Conservation (phyloP, 495 filamentous ascomycete species). For the Penicillium nucicola region DNA sequence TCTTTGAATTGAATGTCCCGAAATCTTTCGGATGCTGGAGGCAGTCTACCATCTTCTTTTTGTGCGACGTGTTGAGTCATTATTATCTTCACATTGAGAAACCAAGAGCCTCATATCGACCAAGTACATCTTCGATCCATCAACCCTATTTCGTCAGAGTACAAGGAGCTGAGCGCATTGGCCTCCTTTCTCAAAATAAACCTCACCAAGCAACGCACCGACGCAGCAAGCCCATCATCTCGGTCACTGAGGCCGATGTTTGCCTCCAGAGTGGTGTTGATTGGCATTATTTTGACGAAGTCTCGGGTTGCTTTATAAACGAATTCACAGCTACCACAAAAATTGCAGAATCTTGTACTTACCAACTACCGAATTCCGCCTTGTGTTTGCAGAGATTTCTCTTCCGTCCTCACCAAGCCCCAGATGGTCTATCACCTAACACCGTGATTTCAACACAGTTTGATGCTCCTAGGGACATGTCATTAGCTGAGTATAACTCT, state of each 20-base stretch:
- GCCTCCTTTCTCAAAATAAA: slow-evolving; percentile 28
- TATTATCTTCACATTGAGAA: too few relatives aligned
- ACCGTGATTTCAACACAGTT: slow-evolving; percentile 45
- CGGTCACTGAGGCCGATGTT: slow-evolving; percentile 25
- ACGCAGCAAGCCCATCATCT: slow-evolving; percentile 7
- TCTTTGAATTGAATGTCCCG: slow-evolving; percentile 58
- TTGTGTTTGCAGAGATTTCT: slow-evolving; percentile 40
- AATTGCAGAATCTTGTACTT: slow-evolving; percentile 34
- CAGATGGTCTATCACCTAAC: slow-evolving; percentile 26
- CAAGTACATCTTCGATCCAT: slow-evolving; percentile 13
- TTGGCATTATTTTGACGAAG: slow-evolving; percentile 26
- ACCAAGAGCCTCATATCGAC: slow-evolving; percentile 12
- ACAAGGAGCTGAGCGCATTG: slow-evolving; percentile 4
- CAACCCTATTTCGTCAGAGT: neutral
- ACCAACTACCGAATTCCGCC: slow-evolving; percentile 26
- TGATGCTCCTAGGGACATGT: slow-evolving; percentile 36
- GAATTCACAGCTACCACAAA: slow-evolving; percentile 18
- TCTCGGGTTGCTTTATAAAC: slow-evolving; percentile 27
- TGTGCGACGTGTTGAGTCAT: slow-evolving; percentile 24
- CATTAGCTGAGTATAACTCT: slow-evolving; percentile 49
- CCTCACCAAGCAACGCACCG: slow-evolving; percentile 26
- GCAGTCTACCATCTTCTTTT: slow-evolving; percentile 40
- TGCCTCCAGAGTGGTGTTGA: slow-evolving; percentile 44
- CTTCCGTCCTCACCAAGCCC: slow-evolving; percentile 18
- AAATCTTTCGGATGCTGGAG: slow-evolving; percentile 49